phyloP scores from a whole-genome alignment of 257 asterid species.

The Nicotiana otophora region DNA sequence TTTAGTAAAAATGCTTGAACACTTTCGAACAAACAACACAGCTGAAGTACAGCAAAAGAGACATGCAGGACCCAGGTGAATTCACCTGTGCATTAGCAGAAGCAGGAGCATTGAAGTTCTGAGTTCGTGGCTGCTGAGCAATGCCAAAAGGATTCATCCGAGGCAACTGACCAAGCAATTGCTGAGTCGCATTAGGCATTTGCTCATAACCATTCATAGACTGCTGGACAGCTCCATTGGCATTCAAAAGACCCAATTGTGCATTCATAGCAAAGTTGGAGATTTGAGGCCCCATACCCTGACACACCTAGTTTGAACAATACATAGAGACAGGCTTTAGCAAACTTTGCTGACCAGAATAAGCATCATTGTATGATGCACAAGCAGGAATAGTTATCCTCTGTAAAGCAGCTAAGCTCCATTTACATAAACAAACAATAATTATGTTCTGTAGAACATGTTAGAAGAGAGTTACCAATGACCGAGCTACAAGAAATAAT shows the following conservation, averaged over 20 bases:
- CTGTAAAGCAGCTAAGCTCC: background rate
- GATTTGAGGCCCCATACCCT: conserved; percentile 28
- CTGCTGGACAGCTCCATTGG: conserved; percentile 36
- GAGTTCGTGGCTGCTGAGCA: conserved; percentile 8
- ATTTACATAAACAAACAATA: background rate
- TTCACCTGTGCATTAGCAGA: conserved; percentile 39
- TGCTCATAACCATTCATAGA: conserved; percentile 22
- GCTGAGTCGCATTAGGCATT: conserved; percentile 28
- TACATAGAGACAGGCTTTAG: conserved; percentile 7
- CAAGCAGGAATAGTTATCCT: background rate
- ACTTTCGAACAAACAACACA: background rate
- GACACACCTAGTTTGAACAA: conserved; percentile 2
- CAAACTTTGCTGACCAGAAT: conserved; percentile 11
- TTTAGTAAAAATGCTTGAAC: background rate
- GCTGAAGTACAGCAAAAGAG: conserved; percentile 16
- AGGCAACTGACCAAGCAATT: conserved; percentile 20
- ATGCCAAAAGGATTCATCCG: background rate
- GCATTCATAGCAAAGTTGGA: conserved; percentile 31
- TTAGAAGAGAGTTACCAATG: background rate
- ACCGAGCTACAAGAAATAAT: background rate
- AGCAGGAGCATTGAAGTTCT: conserved; percentile 25
- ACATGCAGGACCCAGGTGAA: background rate
- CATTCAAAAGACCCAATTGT: conserved; percentile 31
- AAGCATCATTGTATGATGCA: background rate
- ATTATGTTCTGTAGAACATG: background rate